Base-by-base conservation (phyloP, 441 rosid genomes). In the Codiaeum variegatum region DNA sequence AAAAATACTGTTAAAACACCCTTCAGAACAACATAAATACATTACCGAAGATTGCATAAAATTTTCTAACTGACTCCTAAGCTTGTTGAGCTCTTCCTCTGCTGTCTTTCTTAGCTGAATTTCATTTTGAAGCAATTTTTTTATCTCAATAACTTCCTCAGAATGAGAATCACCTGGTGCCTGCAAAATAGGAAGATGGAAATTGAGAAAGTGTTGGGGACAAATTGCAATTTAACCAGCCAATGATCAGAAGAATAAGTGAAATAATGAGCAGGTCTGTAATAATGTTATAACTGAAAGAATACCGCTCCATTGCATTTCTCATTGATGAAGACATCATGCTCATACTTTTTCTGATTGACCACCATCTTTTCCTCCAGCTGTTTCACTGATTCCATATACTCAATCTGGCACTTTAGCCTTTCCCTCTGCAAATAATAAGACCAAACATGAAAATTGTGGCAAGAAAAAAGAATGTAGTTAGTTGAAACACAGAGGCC, bases 381-480 rank as follows among this genome's bases (percentile, higher is more conserved):
- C 83, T 87, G 86, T 85, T 90, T 93, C 73, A 96, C 91, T 18
- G 99, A 93, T 76, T 93, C 96, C 93, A 89, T 89, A 74, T 93
- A 93, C 74, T 96, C 98, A 92, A 91, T 90, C 84, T 93, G 99
- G 80, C 93, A 93, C 83, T 91, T 93, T 51, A 89, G 82, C 69
- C 87, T 91, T 78, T 91, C 98, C 84, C 85, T 88, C 99, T 96
- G 77, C 74, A 80, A 73, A 79, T 56, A 52, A 67, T 42, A 34
- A 44, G 46, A 26, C 1, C 31, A 70, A 75, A 66, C 31, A 31
- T 47, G 21, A 31, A 44, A 40, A 23, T 5, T 13, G 11, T 40
- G 42, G 26, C 40, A 78, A 60, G 49, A 61, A 52, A 52, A 72
- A 73, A 76, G 59, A 34, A 4, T 24, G 55, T 29, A 28, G 12